phyloP scores from a whole-genome alignment of 2,329 filamentous ascomycete genomes.

The Pyrenochaeta sp. region DNA sequence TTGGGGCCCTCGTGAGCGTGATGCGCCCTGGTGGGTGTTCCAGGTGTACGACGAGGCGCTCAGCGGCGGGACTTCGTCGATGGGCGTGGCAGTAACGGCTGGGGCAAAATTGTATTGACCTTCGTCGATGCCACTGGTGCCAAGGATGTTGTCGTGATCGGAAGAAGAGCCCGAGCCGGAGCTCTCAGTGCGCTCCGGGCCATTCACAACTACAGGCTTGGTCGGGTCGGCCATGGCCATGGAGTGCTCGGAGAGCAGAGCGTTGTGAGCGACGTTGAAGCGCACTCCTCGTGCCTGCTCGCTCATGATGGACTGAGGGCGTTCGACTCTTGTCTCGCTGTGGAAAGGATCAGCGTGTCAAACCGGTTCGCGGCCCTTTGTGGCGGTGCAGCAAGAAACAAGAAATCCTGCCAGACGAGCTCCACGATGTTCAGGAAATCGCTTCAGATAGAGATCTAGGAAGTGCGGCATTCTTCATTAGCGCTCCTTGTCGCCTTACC shows the following conservation, averaged over 20 bases:
- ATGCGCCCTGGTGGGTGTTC: constrained; percentile 22
- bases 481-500: constrained; percentile 2
- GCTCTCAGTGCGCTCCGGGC: constrained; percentile 28
- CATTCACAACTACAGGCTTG: constrained; percentile 43
- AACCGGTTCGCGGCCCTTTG: constrained; percentile 7
- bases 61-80: constrained; percentile 48
- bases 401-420: background rate
- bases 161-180: constrained; percentile 60
- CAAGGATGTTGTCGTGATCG: constrained; percentile 54
- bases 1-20: constrained; percentile 35
- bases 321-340: constrained; percentile 3
- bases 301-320: constrained; percentile 27
- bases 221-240: constrained; percentile 39
- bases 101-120: constrained; percentile 51
- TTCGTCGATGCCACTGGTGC: constrained; percentile 53
- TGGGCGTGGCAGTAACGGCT: constrained; percentile 40
- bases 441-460: background rate
- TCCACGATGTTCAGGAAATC: background rate
- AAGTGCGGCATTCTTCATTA: background rate
- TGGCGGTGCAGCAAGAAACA: background rate
- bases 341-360: constrained; percentile 18
- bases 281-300: constrained; percentile 36
- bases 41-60: constrained; percentile 32
- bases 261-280: constrained; percentile 32
- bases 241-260: constrained; percentile 20